Base-by-base conservation (phyloP, 345 rosid species). In the Eucalyptus marginata region DNA sequence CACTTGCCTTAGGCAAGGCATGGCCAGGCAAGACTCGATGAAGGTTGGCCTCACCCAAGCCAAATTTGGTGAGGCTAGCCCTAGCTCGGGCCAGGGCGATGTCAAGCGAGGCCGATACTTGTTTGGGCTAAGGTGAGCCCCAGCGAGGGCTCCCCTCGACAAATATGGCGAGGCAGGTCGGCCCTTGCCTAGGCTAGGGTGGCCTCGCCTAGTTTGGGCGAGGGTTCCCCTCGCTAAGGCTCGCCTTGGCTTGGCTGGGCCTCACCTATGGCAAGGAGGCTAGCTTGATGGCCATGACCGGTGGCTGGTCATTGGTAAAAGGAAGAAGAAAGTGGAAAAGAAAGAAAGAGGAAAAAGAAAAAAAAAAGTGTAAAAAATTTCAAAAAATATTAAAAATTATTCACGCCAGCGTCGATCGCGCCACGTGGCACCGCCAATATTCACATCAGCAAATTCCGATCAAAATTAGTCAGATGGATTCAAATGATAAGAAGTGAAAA, bases 181-280 rank as follows among this genome's bases (percentile, higher is more conserved):
- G 4, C 4, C 10, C 24, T 0, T 18, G 0, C 58, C 0, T 0
- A 20, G 2, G 58, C 58, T 0, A 7, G 0, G 58, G 58, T 0
- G 2, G 24, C 58, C 58, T 52, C 0, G 5, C 58, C 58, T 52
- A 52, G 58, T 18, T 52, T 52, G 58, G 58, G 58, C 24, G 1
- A 52, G 24, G 58, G 4, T 52, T 18, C 58, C 56, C 24, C 10
- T 52, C 0, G 2, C 58, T 0, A 52, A 0, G 25, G 58, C 5
- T 7, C 0, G 2, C 25, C 58, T 0, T 20, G 0, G 25, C 58
- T 0, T 20, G 2, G 25, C 0, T 18, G 0, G 25, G 10, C 58
- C 0, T 52, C 1, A 1, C 58, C 0, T 3, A 0, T 52, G 58
- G 58, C 58, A 18, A 18, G 10, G 25, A 20, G 25, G 58, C 58